Conservation (phyloP, 441 rosid genomes). For the Erysimum pusillum region DNA sequence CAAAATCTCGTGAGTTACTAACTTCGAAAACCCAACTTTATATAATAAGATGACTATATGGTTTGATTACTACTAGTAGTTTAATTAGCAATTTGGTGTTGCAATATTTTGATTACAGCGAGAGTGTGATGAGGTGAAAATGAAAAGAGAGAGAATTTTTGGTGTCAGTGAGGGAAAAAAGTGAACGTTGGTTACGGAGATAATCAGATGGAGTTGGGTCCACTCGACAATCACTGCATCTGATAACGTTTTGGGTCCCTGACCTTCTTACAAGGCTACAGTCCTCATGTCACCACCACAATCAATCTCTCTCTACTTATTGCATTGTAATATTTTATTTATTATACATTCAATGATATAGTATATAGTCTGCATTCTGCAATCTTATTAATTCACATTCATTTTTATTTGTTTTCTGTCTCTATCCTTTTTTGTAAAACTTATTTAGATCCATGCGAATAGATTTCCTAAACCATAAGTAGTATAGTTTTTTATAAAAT, state of each 20-base stretch:
- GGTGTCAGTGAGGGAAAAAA: conserved; percentile 25
- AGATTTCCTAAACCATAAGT: background rate
- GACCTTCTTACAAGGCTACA: conserved; percentile 40
- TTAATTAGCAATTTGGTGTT: background rate
- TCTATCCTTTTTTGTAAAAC: conserved; percentile 1
- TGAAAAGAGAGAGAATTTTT: background rate
- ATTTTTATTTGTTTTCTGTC: conserved; percentile 20
- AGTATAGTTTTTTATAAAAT: background rate
- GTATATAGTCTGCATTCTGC: background rate
- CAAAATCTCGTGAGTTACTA: too few species aligned
- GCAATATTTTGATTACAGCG: background rate
- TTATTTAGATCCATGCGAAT: background rate
- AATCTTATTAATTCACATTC: background rate
- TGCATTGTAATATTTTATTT: conserved; percentile 12
- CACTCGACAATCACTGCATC: conserved; percentile 48
- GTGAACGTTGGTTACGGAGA: conserved; percentile 40
- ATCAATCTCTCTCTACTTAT: conserved; percentile 39
- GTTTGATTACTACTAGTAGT: background rate
- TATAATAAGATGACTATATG: too few species aligned
- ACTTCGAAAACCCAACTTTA: too few species aligned
- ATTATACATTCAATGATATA: conserved; percentile 14
- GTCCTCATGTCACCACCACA: conserved; percentile 49
- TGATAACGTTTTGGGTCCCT: conserved; percentile 46
- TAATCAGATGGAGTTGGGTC: conserved; percentile 40
- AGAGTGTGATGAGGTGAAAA: conserved; percentile 3